Evolutionary conservation across 2,329 filamentous ascomycete genomes (phyloP), one percentile per base, ranked within the genome.

Genomic region (Reticulascus tulasneorum): DNA sequence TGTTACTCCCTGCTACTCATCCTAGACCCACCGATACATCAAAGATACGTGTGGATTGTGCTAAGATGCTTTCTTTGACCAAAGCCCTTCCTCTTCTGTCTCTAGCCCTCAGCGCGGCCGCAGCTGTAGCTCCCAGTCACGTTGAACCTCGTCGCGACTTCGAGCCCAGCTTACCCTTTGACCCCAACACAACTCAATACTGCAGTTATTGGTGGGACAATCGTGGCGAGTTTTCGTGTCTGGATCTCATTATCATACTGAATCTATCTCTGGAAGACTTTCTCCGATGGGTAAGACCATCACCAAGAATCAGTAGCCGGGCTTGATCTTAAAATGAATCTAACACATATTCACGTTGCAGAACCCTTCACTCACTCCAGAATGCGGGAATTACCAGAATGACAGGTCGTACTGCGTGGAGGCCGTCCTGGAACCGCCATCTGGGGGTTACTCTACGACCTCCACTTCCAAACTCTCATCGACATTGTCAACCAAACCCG

Each of bases 401-500:
- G 35, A 20, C 4, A 13, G 27, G 15, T 26, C 22, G 7, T 37
- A 37, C 23, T 37, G 35, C 12, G 28, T 37, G 5, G 35, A 31
- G 9, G 35, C 35, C 5, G 21, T 35, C 12, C 23, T 17, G 4
- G 22, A 19, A 18, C 23, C 31, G 15, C 24, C 21, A 20, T 25
- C 31, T 10, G n/a, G 20, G 25, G 7, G 17, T 4, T 16, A 7
- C 11, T 7, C 16, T 44, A 42, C 26, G 46, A 41, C 27, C 40
- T 48, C 21, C 28, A 28, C 13, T 47, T 42, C 17, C 46, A 44
- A 16, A 23, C 27, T 12, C 42, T 45, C 12, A 33, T 29, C 23
- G 44, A 47, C 22, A 29, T 32, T 20, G 35, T 24, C 37, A 49
- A 47, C 28, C 37, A 40, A 9, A 20, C 17, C 36, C 43, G 42